Evolutionary conservation across 2,329 filamentous ascomycete genomes (phyloP).

Genomic region (Fusarium sarcochroum): DNA sequence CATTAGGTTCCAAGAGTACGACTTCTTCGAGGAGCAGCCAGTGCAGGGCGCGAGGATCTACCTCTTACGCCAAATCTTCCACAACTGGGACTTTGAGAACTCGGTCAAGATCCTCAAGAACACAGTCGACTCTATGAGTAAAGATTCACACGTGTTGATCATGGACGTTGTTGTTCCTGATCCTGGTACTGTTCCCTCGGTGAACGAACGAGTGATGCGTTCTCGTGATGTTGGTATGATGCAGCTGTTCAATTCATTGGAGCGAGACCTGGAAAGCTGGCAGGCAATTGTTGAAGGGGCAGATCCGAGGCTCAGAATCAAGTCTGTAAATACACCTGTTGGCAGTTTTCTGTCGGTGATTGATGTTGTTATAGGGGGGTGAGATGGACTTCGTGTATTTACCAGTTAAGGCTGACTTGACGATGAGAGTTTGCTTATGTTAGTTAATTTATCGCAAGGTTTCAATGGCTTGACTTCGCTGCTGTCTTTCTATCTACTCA

Average conservation of each 20-base stretch:
- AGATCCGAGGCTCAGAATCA: conserved; percentile 8
- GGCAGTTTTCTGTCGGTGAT: conserved; percentile 5
- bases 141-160: not conserved
- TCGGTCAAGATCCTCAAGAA: conserved; percentile 6
- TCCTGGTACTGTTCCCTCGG: not conserved
- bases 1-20: conserved; percentile 5
- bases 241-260: conserved; percentile 3
- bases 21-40: conserved; percentile 8
- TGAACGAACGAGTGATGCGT: not conserved
- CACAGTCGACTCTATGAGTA: not conserved
- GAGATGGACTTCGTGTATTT: no score
- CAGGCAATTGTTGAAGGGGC: not conserved
- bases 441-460: no score
- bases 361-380: conserved; percentile 4
- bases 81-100: conserved; percentile 16
- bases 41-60: not conserved
- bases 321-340: conserved; percentile 4
- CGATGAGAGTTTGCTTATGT: no score
- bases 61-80: conserved; percentile 3
- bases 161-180: conserved; percentile 3
- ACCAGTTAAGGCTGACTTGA: no score
- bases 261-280: not conserved
- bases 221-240: conserved; percentile 11
- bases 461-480: no score
- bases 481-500: no score